Evolutionary conservation across 2,329 filamentous ascomycete genomes (phyloP), one percentile per base, ranked within the genome.

Genomic region (Chalaropsis thielavioides): DNA sequence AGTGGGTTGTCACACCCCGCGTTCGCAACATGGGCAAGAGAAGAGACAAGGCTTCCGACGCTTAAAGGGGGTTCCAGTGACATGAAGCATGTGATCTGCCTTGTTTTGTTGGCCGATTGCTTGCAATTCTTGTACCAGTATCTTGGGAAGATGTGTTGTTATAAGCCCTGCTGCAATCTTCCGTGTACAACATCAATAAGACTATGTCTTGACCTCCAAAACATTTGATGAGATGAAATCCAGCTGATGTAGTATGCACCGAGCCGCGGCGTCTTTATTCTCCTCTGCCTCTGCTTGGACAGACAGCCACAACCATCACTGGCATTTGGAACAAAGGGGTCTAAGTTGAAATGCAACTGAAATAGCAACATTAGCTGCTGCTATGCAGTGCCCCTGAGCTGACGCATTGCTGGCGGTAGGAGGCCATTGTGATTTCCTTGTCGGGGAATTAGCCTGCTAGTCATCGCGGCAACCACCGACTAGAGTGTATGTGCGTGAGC

Each of bases 11-110:
- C 60, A 83, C 87, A 68, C 83, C 91, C 67, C 84, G 92, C 71
- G 82, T 83, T 65, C 86, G 94, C 72, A 97, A 96, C 79, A 88
- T 95, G 77, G 92, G 92, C 76, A 95, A 92, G 80, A 84, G 92
- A 72, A 85, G 86, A 76, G 78, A 81, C 73, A 88, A 88, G 79
- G 83, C 66, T 44, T 64, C 68, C 15, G 67, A 68, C 51, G 61
- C 61, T 38, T 67, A 67, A 56, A 43, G 31, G 41, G 35, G 1
- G 10, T 10, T 31, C n/a, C 22, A 7, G 24, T 61, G 24, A 43
- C 38, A 31, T 27, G 11, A 46, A 15, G 61, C 15, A 58, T 58
- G 35, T 11, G 43, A 11, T 10, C 10, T 10, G 38, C 24, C 35
- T 41, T 64, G 40, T 24, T 56, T 60, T 60, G 35, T 22, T 49